A percentile compares a stretch with the other conserved stretches of the same genome.
Conservation (phyloP, 1,284 basidiomycete genomes). For the Malassezia restricta region DNA sequence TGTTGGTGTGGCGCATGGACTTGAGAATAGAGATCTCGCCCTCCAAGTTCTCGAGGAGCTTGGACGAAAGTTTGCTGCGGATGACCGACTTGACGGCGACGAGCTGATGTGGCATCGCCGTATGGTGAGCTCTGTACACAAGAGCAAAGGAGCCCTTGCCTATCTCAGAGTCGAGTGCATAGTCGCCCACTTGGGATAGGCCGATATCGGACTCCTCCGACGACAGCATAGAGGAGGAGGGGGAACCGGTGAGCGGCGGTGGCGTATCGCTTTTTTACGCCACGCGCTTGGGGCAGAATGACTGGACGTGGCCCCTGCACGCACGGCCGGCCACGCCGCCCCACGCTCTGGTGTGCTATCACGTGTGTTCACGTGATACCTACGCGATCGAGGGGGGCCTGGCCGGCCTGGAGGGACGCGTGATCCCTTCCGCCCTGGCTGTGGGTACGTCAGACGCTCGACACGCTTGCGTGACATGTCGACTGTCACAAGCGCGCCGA, state of each 20-base stretch:
- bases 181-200: slow-evolving; percentile 47
- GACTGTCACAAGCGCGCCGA: background rate
- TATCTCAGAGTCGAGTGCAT: slow-evolving; percentile 51
- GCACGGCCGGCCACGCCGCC: too few species aligned
- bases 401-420: too few species aligned
- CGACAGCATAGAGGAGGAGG: slow-evolving; percentile 7
- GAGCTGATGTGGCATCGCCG: slow-evolving; percentile 18
- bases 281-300: background rate
- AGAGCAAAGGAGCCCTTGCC: slow-evolving; percentile 80
- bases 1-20: slow-evolving; percentile 78
- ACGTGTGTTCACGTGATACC: too few species aligned
- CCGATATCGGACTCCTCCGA: slow-evolving; percentile 10
- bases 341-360: too few species aligned
- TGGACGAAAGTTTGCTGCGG: slow-evolving; percentile 72
- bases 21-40: slow-evolving; percentile 96
- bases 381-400: too few species aligned
- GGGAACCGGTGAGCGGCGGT: background rate
- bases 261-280: background rate
- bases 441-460: background rate
- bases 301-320: slow-evolving; percentile 12
- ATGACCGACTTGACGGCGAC: slow-evolving; percentile 95
- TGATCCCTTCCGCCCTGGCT: background rate
- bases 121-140: slow-evolving; percentile 72
- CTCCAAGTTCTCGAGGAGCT: slow-evolving; percentile 90
- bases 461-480: background rate